Evolutionary conservation across 176 grass and related monocot species (phyloP).

Genomic region (Panicum miliaceum): DNA sequence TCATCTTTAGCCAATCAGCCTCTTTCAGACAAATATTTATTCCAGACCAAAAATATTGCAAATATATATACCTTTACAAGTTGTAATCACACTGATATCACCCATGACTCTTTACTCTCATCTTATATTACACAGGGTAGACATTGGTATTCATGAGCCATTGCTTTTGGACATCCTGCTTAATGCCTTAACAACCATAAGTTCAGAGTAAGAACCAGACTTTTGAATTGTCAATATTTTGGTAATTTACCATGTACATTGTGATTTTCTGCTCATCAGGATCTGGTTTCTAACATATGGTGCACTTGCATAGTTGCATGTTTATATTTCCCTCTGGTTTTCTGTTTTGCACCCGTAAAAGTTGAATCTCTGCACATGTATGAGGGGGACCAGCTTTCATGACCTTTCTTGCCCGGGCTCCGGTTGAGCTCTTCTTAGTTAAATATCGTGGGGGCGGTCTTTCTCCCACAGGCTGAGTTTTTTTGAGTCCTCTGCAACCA

Average conservation of each 20-base stretch:
- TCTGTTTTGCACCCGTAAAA: slow-evolving; percentile 19
- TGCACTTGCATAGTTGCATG: slow-evolving; percentile 41
- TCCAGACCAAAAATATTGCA: background rate
- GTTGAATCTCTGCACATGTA: background rate
- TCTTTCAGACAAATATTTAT: slow-evolving; percentile 19
- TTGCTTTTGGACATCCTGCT: slow-evolving; percentile 87
- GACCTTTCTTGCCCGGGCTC: too few species aligned
- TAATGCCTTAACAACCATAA: slow-evolving; percentile 78
- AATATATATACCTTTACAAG: slow-evolving; percentile 29
- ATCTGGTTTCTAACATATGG: slow-evolving; percentile 24
- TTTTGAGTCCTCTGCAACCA: slow-evolving; percentile 6
- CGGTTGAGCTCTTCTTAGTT: too few species aligned
- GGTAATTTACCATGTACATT: background rate
- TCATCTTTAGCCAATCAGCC: background rate
- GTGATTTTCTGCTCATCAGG: background rate
- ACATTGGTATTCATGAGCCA: slow-evolving; percentile 87
- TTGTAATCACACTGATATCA: slow-evolving; percentile 26
- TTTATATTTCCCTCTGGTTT: slow-evolving; percentile 27
- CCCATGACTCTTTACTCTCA: slow-evolving; percentile 28
- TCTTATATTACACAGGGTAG: slow-evolving; percentile 72
- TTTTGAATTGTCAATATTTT: slow-evolving; percentile 26
- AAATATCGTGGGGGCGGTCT: too few species aligned
- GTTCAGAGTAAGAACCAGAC: slow-evolving; percentile 78
- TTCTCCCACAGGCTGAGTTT: too few species aligned
- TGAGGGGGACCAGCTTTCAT: too few species aligned